A percentile compares a stretch with the other conserved stretches of the same genome.
phyloP scores from a whole-genome alignment of 2,329 filamentous ascomycete species.

The Camillea tinctor region DNA sequence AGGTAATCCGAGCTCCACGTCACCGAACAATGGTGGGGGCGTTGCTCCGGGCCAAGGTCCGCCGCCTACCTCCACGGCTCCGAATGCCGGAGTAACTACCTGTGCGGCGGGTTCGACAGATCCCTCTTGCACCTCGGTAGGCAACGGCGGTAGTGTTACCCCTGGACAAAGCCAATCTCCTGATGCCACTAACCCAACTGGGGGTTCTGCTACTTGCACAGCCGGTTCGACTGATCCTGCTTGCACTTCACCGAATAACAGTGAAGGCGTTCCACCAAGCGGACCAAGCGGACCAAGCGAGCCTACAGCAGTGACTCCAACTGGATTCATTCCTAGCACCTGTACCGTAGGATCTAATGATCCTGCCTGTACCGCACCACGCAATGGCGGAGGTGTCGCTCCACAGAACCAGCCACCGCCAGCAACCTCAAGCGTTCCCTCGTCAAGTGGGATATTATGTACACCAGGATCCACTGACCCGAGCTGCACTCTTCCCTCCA shows the following conservation, averaged over 20 bases:
- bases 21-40: constrained; percentile 10
- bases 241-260: constrained; percentile 15
- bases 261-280: constrained; percentile 1
- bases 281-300: constrained; percentile 3
- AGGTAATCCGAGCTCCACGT: constrained; percentile 9
- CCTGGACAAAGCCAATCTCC: neutral
- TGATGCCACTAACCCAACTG: neutral
- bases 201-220: constrained; percentile 5
- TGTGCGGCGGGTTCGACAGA: constrained; percentile 6
- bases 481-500: constrained; percentile 6
- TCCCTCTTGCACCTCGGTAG: neutral
- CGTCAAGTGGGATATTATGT: constrained; percentile 1
- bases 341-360: constrained; percentile 8
- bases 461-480: constrained; percentile 7
- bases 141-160: neutral
- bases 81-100: neutral
- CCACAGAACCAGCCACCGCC: constrained; percentile 15
- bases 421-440: constrained; percentile 5
- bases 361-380: constrained; percentile 3
- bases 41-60: constrained; percentile 14
- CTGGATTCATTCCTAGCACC: neutral
- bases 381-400: constrained; percentile 7
- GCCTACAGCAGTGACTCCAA: constrained; percentile 5
- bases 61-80: constrained; percentile 5
- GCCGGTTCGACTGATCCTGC: constrained; percentile 14